Base-by-base conservation (phyloP, 1,139 yeast species). In the Nadsonia commutata region DNA sequence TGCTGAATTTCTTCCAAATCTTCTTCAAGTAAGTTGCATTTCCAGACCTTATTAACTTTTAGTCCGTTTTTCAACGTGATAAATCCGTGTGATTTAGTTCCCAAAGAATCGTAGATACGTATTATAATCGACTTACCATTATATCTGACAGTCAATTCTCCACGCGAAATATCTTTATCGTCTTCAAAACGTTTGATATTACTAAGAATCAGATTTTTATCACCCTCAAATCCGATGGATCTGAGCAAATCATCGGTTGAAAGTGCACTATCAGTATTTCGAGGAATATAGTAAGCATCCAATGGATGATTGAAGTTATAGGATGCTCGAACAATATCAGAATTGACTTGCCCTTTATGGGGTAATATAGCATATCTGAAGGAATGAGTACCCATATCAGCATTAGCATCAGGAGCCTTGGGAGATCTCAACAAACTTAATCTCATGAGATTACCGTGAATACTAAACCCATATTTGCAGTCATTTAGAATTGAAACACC, bases 401-500 rank as follows among this genome's bases (percentile, higher is more conserved):
- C 96, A 56, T 75, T 71, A 20, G 80, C 85, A 67, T 86, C 96
- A 0, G 96, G 96, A 16, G 85, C 82, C 62, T 86, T 86, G 33
- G 96, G 84, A 20, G 94, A 74, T 58, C 95, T 74, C 54, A 85
- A 66, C 48, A 85, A 66, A 1, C 94, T 83, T 46, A 90, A 68
- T 43, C 95, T 74, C 75, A 88, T 83, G 55, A 78, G 64, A 54
- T 85, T 84, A 19, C 97, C 97, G 56, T 85, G 96, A 18, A 88
- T 78, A 1, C 94, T 73, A 50, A 84, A 94, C 13, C 97, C 97
- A 56, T 86, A 90, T 63, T 90, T 90, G 59, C 78, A 72, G 62
- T 85, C 80, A 59, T 88, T 90, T 55, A 90, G 60, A 20, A 90
- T 64, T 0, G 94, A 72, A n/a, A 86, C 94, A 55, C 97, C 97